Conservation (phyloP, 129 eudicot genomes). For the Flaveria bidentis region DNA sequence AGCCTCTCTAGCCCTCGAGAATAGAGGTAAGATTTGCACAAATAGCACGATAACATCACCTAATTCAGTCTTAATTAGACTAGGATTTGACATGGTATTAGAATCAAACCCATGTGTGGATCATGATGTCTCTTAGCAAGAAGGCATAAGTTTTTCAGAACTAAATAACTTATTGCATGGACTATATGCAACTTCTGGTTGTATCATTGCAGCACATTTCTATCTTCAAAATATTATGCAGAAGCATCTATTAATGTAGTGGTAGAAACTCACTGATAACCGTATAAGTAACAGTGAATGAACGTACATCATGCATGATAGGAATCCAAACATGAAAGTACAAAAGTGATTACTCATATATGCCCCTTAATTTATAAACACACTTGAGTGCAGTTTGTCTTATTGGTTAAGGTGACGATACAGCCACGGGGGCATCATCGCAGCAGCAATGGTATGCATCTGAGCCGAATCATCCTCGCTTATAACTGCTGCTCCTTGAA, state of each 20-base stretch:
- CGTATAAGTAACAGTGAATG: slow-evolving; percentile 17
- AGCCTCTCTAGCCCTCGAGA: too few relatives aligned
- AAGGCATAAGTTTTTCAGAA: not conserved
- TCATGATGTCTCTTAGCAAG: not conserved
- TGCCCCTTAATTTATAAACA: slow-evolving; percentile 21
- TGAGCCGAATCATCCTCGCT: slow-evolving; percentile 32
- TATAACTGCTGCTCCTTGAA: slow-evolving; percentile 16
- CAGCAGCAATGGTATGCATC: slow-evolving; percentile 24
- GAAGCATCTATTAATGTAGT: slow-evolving; percentile 11
- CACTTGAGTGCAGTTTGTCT: not conserved
- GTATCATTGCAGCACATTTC: too few relatives aligned
- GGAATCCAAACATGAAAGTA: slow-evolving; percentile 24
- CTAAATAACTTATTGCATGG: not conserved
- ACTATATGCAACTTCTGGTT: not conserved
- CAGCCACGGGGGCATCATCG: slow-evolving; percentile 42
- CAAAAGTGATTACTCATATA: slow-evolving; percentile 18
- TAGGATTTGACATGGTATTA: too few relatives aligned
- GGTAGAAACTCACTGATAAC: not conserved
- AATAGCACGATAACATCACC: too few relatives aligned
- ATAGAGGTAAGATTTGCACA: too few relatives aligned
- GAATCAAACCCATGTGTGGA: not conserved
- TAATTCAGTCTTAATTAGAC: too few relatives aligned
- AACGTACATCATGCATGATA: slow-evolving; percentile 25
- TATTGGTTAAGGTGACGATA: slow-evolving; percentile 36
- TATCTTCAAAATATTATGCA: slow-evolving; percentile 15